Percentiles rank a stretch among this genome's conserved stretches.
These are phyloP conservation scores for Penicillium coprophilum DNA, from an alignment of 495 filamentous ascomycete genomes.

Conservation along the genomic window DNA sequence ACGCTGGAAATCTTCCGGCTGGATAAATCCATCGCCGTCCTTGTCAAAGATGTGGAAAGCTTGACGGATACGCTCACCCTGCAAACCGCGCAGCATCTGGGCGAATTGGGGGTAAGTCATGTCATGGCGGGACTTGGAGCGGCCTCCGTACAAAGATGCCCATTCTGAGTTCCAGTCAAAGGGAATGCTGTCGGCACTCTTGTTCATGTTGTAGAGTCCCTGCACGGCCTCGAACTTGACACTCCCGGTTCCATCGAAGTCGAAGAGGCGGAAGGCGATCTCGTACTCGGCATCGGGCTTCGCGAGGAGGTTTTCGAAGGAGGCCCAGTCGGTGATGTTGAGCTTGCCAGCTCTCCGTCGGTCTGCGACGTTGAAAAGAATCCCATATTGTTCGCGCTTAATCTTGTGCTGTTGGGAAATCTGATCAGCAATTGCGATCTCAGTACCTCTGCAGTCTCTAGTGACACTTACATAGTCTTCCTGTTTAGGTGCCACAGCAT, in stretches of 20 bases:
- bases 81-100: conserved; percentile 94
- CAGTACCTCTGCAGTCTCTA: background rate
- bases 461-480: conserved; percentile 83
- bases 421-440: conserved; percentile 18
- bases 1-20: conserved; percentile 91
- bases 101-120: conserved; percentile 97
- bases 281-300: conserved; percentile 99
- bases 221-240: conserved; percentile 88
- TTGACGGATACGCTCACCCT: conserved; percentile 92
- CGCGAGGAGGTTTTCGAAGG: conserved; percentile 87
- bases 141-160: conserved; percentile 91
- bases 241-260: conserved; percentile 72
- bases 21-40: conserved; percentile 94
- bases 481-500: conserved; percentile 80
- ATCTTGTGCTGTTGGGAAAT: conserved; percentile 78
- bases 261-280: conserved; percentile 96
- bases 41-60: conserved; percentile 92
- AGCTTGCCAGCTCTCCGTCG: conserved; percentile 68
- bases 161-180: conserved; percentile 98
- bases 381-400: conserved; percentile 86
- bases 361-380: conserved; percentile 90
- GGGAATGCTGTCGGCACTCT: conserved; percentile 74
- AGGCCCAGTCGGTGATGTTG: conserved; percentile 79
- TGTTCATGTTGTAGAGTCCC: conserved; percentile 76
- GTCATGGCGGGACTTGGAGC: conserved; percentile 76